Conservation (phyloP, 75 land plant species). For the Adiantum capillusveneris region DNA sequence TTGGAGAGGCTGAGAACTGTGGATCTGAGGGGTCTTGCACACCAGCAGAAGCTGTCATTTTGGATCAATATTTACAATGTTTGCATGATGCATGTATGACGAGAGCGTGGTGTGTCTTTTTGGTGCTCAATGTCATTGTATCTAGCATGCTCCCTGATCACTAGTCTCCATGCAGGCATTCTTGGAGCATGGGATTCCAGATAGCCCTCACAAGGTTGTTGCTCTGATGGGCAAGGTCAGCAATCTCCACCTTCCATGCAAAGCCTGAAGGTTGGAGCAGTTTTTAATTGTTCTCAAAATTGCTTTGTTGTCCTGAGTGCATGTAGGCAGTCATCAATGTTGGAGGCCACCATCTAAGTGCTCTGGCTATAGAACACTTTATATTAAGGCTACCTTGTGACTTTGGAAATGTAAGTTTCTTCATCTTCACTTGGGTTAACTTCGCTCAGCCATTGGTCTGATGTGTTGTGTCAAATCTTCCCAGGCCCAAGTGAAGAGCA, state of each 20-base stretch:
- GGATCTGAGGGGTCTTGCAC: slow-evolving; percentile 46
- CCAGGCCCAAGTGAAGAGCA: slow-evolving; percentile 38
- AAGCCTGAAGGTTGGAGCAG: too few species aligned
- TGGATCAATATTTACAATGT: slow-evolving; percentile 88
- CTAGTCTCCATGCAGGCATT: slow-evolving; percentile 66
- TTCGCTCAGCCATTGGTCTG: neutral
- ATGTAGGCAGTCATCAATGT: slow-evolving; percentile 68
- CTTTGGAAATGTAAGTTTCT: slow-evolving; percentile 52
- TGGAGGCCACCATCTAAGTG: slow-evolving; percentile 63
- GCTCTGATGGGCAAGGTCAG: slow-evolving; percentile 65
- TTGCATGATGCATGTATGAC: slow-evolving; percentile 87
- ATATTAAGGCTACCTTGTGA: slow-evolving; percentile 68
- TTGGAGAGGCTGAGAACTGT: slow-evolving; percentile 53
- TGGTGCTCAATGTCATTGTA: too few species aligned
- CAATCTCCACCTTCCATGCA: neutral
- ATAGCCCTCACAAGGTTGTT: slow-evolving; percentile 54
- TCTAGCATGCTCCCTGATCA: too few species aligned
- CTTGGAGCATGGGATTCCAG: slow-evolving; percentile 74
- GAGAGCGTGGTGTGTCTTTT: too few species aligned
- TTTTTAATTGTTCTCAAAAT: too few species aligned
- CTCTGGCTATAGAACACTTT: slow-evolving; percentile 81
- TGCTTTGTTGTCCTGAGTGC: neutral
- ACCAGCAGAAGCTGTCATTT: slow-evolving; percentile 85
- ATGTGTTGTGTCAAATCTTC: neutral
- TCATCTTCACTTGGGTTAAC: neutral